Evolutionary conservation across 805 yeast species (phyloP).

Genomic region (Starmerella apis): DNA sequence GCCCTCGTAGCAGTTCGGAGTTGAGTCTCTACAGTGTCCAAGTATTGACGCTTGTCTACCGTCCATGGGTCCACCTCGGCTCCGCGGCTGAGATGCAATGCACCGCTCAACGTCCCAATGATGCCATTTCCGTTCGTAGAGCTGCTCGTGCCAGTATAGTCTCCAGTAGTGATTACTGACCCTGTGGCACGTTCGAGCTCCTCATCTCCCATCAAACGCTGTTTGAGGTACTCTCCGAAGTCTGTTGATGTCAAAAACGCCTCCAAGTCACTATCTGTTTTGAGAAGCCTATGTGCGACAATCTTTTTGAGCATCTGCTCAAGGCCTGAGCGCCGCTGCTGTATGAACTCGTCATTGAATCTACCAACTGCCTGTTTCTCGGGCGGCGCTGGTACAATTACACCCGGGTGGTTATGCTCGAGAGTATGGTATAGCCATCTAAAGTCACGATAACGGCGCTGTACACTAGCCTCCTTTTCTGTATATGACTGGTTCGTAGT

Average conservation of each 20-base stretch:
- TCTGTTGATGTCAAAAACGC: conserved; percentile 68
- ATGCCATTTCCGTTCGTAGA: conserved; percentile 10
- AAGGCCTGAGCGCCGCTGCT: conserved; percentile 69
- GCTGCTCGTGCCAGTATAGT: background rate
- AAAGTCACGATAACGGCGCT: conserved; percentile 83
- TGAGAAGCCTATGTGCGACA: conserved; percentile 45
- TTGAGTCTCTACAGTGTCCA: conserved; percentile 64
- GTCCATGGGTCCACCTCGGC: conserved; percentile 74
- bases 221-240: conserved; percentile 57
- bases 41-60: conserved; percentile 52
- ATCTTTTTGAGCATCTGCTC: conserved; percentile 77
- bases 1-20: conserved; percentile 58
- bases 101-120: conserved; percentile 21
- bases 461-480: conserved; percentile 45
- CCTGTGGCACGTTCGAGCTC: conserved; percentile 36
- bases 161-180: background rate
- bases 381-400: conserved; percentile 89
- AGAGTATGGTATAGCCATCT: conserved; percentile 89
- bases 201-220: conserved; percentile 34
- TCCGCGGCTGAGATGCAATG: conserved; percentile 29
- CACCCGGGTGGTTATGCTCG: conserved; percentile 78
- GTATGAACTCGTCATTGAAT: conserved; percentile 81
- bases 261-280: conserved; percentile 63
- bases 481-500: conserved; percentile 38
- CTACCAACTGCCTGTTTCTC: conserved; percentile 89